These are phyloP conservation scores for Penstemon barbatus DNA, from an alignment of 257 asterid genomes.

Conservation along the genomic window DNA sequence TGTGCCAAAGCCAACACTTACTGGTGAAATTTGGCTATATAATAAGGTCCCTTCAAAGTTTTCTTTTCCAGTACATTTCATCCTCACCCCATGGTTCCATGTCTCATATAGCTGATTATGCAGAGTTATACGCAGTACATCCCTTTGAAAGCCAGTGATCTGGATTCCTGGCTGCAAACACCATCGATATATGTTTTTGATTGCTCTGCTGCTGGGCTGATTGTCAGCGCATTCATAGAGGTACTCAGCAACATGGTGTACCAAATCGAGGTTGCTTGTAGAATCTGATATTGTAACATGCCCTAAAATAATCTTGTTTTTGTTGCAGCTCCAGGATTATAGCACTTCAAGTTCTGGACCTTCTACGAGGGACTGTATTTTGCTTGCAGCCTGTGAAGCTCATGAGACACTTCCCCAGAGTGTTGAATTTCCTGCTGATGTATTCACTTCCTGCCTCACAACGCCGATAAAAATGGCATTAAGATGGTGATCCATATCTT, in stretches of 20 bases:
- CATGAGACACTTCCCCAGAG: conserved; percentile 95
- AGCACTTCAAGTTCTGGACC: conserved; percentile 58
- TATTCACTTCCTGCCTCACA: conserved; percentile 95
- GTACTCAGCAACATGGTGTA: conserved; percentile 33
- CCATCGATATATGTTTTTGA: conserved; percentile 98
- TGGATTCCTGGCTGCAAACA: conserved; percentile 96
- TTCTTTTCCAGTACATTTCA: conserved; percentile 17
- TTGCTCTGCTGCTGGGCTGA: conserved; percentile 98
- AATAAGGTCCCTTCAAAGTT: conserved; percentile 61
- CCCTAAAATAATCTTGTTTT: conserved; percentile 19
- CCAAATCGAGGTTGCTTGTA: conserved; percentile 7
- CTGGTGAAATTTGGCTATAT: conserved; percentile 96
- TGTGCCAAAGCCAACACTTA: conserved; percentile 96
- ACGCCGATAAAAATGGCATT: conserved; percentile 97
- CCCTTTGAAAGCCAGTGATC: conserved; percentile 82
- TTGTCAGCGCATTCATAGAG: conserved; percentile 85
- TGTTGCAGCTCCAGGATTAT: conserved; percentile 74
- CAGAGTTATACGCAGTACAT: conserved; percentile 97
- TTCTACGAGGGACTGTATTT: conserved; percentile 61
- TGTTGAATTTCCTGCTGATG: conserved; percentile 96
- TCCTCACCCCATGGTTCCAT: neutral
- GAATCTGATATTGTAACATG: conserved; percentile 8
- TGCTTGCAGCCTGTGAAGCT: conserved; percentile 94
- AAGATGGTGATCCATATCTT: conserved; percentile 65
- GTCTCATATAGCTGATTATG: conserved; percentile 37